Conservation (phyloP, 1,139 yeast species). For the Kodamaea sp. region DNA sequence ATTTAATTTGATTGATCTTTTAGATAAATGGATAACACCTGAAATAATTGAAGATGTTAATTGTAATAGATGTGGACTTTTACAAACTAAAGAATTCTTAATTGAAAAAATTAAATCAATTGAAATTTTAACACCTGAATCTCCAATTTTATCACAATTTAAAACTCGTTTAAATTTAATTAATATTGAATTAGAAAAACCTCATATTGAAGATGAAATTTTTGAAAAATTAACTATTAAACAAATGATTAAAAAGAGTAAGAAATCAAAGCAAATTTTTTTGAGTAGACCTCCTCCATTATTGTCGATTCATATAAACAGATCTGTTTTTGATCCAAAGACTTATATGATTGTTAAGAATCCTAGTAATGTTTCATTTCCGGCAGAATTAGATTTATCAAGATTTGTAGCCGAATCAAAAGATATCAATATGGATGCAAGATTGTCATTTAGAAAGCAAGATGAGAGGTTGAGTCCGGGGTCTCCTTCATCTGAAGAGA, state of each 20-base stretch:
- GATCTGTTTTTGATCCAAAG: constrained; percentile 86
- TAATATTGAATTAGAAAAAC: constrained; percentile 53
- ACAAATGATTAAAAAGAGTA: constrained; percentile 70
- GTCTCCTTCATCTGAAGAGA: not conserved
- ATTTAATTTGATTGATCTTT: constrained; percentile 52
- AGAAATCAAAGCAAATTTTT: constrained; percentile 77
- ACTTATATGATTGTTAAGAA: constrained; percentile 83
- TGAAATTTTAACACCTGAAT: constrained; percentile 26
- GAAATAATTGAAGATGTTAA: constrained; percentile 90
- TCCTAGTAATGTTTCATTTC: constrained; percentile 76
- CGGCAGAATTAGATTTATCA: constrained; percentile 59
- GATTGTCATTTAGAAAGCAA: constrained; percentile 66
- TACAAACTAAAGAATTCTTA: constrained; percentile 55
- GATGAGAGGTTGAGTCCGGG: constrained; percentile 22
- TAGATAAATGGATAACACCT: constrained; percentile 71
- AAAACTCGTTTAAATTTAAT: constrained; percentile 52
- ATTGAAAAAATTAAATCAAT: constrained; percentile 29
- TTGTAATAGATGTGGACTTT: constrained; percentile 84
- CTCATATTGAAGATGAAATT: constrained; percentile 74
- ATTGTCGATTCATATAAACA: constrained; percentile 78
- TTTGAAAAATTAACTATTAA: constrained; percentile 72
- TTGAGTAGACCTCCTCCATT: constrained; percentile 83
- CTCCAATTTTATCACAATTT: constrained; percentile 45
- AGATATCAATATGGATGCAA: constrained; percentile 76
- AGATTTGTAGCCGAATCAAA: constrained; percentile 67